Evolutionary conservation across 331 rosid genomes (phyloP), one percentile per base, ranked within the genome.

Genomic region (Acacia concinna): DNA sequence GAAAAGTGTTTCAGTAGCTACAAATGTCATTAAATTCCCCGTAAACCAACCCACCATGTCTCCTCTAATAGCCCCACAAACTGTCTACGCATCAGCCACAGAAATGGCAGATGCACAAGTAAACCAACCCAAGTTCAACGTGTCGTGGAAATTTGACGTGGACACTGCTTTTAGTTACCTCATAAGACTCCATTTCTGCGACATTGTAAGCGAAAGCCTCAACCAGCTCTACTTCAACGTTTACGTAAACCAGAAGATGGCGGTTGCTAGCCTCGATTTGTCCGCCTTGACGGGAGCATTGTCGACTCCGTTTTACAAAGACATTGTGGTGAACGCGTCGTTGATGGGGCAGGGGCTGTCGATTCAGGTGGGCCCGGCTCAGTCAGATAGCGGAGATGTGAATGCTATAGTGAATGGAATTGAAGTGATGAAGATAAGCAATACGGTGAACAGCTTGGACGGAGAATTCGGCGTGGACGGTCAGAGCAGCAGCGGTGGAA

Each of bases 401-500:
- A 73, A 88, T 44, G 94, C 94, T 1, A 83, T 90, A 28, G 1
- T 90, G 74, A 90, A 88, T 20, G 94, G 92, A 0, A 35, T 90
- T 0, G 94, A 90, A 85, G 80, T 90, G 14, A 5, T 90, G 87
- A 90, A 88, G 76, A 79, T 88, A 13, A 88, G 94, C 81, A 90
- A 88, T 73, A 72, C 88, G 3, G 92, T 90, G 31, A 37, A 85
- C 46, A 90, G 94, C 79, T 75, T 90, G 73, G 94, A 90, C 62
- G 92, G 94, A 32, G 91, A 90, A 51, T 90, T 90, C 44, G 92
- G 94, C 0, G 87, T 86, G 38, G 89, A 88, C 76, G 94, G 94
- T n/a, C 77, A 56, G 37, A 46, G 37, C 66, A 54, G 14, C 0
- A 43, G 65, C 1, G 84, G 14, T 0, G 56, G 65, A 0, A 84